Evolutionary conservation across 768 basidiomycete genomes (phyloP), one percentile per base, ranked within the genome.

Genomic region (Amanita exitialis): DNA sequence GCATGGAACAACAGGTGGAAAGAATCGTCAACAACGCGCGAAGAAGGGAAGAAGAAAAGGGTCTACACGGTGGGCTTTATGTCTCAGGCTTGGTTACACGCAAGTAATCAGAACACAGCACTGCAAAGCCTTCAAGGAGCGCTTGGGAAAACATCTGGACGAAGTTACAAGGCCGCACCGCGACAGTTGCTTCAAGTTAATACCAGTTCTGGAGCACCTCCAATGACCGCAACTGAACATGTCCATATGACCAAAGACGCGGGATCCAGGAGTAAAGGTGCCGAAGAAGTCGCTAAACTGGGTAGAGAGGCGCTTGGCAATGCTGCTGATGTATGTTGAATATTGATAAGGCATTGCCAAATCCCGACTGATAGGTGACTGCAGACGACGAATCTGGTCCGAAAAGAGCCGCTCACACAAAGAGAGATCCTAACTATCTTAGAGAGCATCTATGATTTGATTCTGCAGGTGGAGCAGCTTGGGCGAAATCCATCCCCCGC

Each of bases 111-210:
- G 48, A 16, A 41, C 50, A 15, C 49, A 88, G 86, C 82, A 39
- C 59, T 83, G 16, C 82, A 83, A 60, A 89, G 80, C 63, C 75
- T 95, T 12, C 83, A 96, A 70, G 94, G 95, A 50, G 96, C 93
- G 6, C 77, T 99, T 3, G 96, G 96, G 6, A 93, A 86, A 66
- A 95, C 94, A 1, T 90, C 93, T 32, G 87, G 91, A 21, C 75
- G 95, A 51, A 94, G 92, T 54, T 90, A 93, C 62, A 93, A 92
- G 59, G 91, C 93, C 27, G 94, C 94, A n/a, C 96, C 96, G 12
- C 80, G 95, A 37, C 95, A 96, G 54, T 80, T 98, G 21, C 76
- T 99, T 3, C 92, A 98, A 64, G 91, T 98, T 7, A 86, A 90
- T 53, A 61, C 80, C 44, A 62, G 67, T 54, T 56, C 73, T 36